Conservation (phyloP, 1,284 basidiomycete species). For the Boletus semigastroideus region DNA sequence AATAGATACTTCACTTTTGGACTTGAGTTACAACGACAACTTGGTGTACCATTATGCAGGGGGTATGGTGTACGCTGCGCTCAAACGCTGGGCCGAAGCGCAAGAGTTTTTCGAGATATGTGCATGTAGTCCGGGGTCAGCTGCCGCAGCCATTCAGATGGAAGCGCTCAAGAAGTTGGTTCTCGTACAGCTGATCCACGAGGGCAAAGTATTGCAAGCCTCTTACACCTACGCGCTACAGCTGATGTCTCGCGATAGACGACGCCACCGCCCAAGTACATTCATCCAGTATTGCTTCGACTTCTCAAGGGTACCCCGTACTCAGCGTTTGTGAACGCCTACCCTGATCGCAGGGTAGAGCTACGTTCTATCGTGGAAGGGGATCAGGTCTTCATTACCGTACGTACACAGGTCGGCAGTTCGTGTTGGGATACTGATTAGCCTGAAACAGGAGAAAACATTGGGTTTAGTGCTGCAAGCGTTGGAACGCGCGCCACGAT, state of each 20-base stretch:
- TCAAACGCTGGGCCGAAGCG: slow-evolving; percentile 64
- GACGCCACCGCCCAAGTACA: slow-evolving; percentile 66
- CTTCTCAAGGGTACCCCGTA: slow-evolving; percentile 67
- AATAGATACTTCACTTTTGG: slow-evolving; percentile 51
- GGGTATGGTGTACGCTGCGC: slow-evolving; percentile 58
- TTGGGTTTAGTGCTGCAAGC: slow-evolving; percentile 66
- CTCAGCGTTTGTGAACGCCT: slow-evolving; percentile 56
- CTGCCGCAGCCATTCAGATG: slow-evolving; percentile 70
- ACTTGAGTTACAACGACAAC: slow-evolving; percentile 72
- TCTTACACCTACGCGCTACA: background rate
- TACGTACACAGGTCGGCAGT: slow-evolving; percentile 28
- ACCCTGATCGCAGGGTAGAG: slow-evolving; percentile 49
- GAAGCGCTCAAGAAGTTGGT: slow-evolving; percentile 84
- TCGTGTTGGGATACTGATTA: slow-evolving; percentile 10
- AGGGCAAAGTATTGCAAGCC: slow-evolving; percentile 55
- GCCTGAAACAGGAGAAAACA: slow-evolving; percentile 62
- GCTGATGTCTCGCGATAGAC: slow-evolving; percentile 39
- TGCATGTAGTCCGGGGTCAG: slow-evolving; percentile 66
- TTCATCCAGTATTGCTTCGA: slow-evolving; percentile 52
- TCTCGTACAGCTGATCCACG: slow-evolving; percentile 71
- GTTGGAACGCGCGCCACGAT: slow-evolving; percentile 64
- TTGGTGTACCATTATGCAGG: slow-evolving; percentile 77
- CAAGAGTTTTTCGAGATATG: slow-evolving; percentile 77
- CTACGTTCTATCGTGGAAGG: slow-evolving; percentile 50
- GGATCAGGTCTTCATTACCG: slow-evolving; percentile 53